These are phyloP conservation scores for Fusarium sambucinum DNA, from an alignment of 2,329 filamentous ascomycete genomes.

Conservation along the genomic window DNA sequence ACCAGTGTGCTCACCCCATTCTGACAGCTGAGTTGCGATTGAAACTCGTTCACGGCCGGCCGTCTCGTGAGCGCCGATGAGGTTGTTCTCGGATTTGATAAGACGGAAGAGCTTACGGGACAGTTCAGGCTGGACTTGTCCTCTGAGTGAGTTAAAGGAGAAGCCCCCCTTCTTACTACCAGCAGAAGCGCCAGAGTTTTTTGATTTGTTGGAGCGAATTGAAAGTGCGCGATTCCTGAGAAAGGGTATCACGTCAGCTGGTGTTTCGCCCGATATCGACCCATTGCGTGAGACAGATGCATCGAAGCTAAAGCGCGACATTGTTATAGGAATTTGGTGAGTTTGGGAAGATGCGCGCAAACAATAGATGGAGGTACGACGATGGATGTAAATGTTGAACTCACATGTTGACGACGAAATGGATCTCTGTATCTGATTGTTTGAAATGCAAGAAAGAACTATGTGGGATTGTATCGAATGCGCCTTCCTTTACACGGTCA, in stretches of 20 bases:
- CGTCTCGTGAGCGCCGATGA: constrained; percentile 84
- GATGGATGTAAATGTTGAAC: constrained; percentile 19
- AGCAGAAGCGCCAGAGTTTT: constrained; percentile 54
- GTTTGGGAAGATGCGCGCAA: background rate
- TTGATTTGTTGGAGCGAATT: constrained; percentile 73
- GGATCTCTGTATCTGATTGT: background rate
- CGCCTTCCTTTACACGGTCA: constrained; percentile 38
- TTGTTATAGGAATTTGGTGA: constrained; percentile 25
- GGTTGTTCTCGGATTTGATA: constrained; percentile 94
- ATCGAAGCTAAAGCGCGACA: constrained; percentile 53
- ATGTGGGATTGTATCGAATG: constrained; percentile 4
- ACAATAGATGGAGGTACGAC: background rate
- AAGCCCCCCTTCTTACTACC: constrained; percentile 71
- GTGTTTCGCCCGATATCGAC: constrained; percentile 35
- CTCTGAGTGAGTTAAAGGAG: constrained; percentile 87
- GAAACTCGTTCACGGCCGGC: constrained; percentile 86
- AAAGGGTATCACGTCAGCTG: constrained; percentile 46
- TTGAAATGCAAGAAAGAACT: constrained; percentile 7
- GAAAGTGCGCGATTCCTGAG: constrained; percentile 79
- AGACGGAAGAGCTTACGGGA: constrained; percentile 89
- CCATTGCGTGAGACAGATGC: constrained; percentile 41
- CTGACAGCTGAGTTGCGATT: constrained; percentile 90
- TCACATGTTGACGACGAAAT: constrained; percentile 38
- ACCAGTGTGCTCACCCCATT: constrained; percentile 93
- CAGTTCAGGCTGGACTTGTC: constrained; percentile 86